These are phyloP conservation scores for Metschnikowia kofuensis DNA, from an alignment of 805 yeast species.

Conservation along the genomic window DNA sequence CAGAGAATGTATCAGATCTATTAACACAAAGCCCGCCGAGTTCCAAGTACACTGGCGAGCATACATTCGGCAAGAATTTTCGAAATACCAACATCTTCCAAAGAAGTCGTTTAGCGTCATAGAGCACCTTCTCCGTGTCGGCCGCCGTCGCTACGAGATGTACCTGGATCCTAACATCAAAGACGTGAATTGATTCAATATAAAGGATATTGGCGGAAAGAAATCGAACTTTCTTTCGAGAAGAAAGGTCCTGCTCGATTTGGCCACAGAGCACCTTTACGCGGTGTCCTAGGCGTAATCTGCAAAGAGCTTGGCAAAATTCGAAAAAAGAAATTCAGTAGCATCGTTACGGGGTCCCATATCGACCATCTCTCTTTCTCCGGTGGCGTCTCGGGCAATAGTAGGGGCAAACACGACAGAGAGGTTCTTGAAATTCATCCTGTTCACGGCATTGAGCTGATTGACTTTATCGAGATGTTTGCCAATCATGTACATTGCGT, in stretches of 20 bases:
- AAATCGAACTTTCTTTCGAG: no score
- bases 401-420: constrained; percentile 96
- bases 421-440: constrained; percentile 81
- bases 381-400: constrained; percentile 70
- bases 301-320: constrained; percentile 41
- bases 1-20: constrained; percentile 45
- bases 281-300: constrained; percentile 11
- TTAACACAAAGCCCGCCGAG: constrained; percentile 46
- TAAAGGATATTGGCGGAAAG: no score
- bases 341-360: constrained; percentile 77
- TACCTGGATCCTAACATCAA: constrained; percentile 69
- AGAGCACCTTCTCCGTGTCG: constrained; percentile 78
- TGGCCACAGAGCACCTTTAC: not conserved
- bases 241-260: no score
- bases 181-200: constrained; percentile 46
- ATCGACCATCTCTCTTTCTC: constrained; percentile 80
- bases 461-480: constrained; percentile 65
- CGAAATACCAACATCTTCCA: constrained; percentile 51
- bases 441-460: constrained; percentile 50
- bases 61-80: constrained; percentile 62
- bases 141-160: constrained; percentile 68
- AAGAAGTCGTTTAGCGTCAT: constrained; percentile 82
- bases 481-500: constrained; percentile 53
- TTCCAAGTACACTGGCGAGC: constrained; percentile 40
- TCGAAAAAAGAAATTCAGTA: constrained; percentile 65